phyloP scores from a whole-genome alignment of 2,329 filamentous ascomycete genomes.

The Diaporthe helianthi region DNA sequence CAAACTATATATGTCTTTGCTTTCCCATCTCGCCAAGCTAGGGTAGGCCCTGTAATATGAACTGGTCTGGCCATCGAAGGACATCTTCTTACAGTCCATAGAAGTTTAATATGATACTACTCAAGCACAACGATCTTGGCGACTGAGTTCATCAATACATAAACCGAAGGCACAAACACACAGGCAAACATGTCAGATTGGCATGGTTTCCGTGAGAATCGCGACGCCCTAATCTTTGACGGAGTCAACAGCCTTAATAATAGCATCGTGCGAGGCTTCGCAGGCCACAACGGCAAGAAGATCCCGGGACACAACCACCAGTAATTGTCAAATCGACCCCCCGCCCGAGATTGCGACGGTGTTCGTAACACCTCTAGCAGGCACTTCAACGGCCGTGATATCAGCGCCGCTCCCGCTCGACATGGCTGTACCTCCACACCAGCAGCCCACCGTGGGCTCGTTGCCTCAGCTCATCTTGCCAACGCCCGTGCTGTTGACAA shows the following conservation, averaged over 20 bases:
- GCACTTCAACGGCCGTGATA: not conserved
- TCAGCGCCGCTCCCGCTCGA: not conserved
- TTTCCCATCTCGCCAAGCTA: not conserved
- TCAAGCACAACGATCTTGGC: constrained; percentile 1
- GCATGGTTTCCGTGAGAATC: not conserved
- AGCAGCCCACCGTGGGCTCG: not conserved
- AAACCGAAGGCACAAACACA: not conserved
- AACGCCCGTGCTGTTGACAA: not conserved
- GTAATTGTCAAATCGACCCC: not conserved
- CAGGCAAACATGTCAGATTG: not conserved
- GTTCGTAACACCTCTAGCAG: not conserved
- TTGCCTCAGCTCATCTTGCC: not conserved
- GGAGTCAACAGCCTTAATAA: constrained; percentile 10
- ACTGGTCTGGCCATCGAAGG: not conserved
- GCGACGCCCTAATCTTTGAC: not conserved
- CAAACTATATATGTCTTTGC: not conserved
- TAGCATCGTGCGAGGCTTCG: not conserved
- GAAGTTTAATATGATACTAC: not conserved
- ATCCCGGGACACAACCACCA: not conserved
- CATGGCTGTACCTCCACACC: not conserved
- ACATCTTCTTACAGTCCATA: not conserved
- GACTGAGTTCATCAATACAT: not conserved
- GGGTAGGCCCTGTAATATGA: not conserved
- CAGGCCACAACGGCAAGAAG: not conserved
- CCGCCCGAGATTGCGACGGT: not conserved